Evolutionary conservation across 352 stramenopile genomes (phyloP), one percentile per base, ranked within the genome.

Genomic region (Phytophthora litchii): DNA sequence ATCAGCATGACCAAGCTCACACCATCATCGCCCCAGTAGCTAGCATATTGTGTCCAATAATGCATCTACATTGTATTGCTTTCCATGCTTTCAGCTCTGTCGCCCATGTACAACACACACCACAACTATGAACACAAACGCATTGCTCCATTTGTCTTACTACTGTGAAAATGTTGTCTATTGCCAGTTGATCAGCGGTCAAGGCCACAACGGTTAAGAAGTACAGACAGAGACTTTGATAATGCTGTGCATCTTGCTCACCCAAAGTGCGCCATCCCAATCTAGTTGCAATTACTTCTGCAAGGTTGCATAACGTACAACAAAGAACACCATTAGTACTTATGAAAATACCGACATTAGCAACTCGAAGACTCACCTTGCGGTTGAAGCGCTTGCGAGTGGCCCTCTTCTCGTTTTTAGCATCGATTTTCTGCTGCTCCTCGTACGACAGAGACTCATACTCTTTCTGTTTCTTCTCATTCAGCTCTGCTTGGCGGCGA

Each of bases 381-480:
- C 77, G 76, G 31, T 67, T 73, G 10, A 74, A 64, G 38, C 80
- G 81, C 71, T 93, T 93, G 67, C 81, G 83, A 52, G 74, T 70
- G 67, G 78, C 61, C 48, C 78, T 84, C 64, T 83, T 91, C 64
- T 88, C 64, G 40, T 91, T 87, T 36, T 86, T 75, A 20, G 71
- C 78, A 45, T 93, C 83, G 43, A 86, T 63, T 50, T 85, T 89
- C 58, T 91, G 81, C 72, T 93, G 83, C 54, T 91, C 79, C 41
- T 91, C 83, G 61, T 91, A 91, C 56, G 81, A 90, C 52, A 93
- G 67, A 23, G 72, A 78, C 35, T 87, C 70, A 61, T 93, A 93
- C 50, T 93, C 67, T 44, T 88, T 80, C 14, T 88, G 71, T 59
- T 93, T 93, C 72, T 90, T 91, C 67, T 91, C 83, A 40, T 76